Evolutionary conservation across 345 rosid genomes (phyloP).

Genomic region (Barbarea vulgaris): DNA sequence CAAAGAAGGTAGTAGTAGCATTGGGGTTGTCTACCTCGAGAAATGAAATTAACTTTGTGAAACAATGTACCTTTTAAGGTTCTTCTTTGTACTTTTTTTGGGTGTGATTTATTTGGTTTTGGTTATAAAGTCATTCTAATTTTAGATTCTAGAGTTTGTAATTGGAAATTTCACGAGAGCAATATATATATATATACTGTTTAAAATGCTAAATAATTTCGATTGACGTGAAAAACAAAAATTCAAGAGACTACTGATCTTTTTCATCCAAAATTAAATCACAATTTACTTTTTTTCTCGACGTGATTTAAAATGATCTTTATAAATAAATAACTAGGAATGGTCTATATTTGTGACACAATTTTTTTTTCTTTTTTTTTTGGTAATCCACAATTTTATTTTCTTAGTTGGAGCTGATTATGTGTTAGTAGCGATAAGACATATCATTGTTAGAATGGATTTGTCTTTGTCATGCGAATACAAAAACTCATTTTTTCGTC

Average conservation of each 20-base stretch:
- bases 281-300: neutral
- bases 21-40: conserved; percentile 37
- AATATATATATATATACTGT: neutral
- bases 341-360: too few species aligned
- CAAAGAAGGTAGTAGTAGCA: conserved; percentile 37
- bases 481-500: too few species aligned
- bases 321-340: too few species aligned
- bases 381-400: too few species aligned
- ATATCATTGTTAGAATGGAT: too few species aligned
- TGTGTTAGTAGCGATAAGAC: too few species aligned
- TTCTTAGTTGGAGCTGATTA: too few species aligned
- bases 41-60: conserved; percentile 31
- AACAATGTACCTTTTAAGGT: conserved; percentile 37
- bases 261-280: neutral
- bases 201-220: neutral
- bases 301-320: too few species aligned
- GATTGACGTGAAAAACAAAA: neutral
- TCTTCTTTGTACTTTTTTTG: conserved; percentile 35
- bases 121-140: conserved; percentile 18
- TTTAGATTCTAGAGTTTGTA: conserved; percentile 20
- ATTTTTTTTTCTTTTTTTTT: too few species aligned
- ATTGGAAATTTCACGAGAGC: neutral
- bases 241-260: neutral
- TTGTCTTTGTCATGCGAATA: too few species aligned
- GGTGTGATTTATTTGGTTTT: conserved; percentile 26